Conservation (phyloP, 768 basidiomycete species). For the Nidula microcarpa region DNA sequence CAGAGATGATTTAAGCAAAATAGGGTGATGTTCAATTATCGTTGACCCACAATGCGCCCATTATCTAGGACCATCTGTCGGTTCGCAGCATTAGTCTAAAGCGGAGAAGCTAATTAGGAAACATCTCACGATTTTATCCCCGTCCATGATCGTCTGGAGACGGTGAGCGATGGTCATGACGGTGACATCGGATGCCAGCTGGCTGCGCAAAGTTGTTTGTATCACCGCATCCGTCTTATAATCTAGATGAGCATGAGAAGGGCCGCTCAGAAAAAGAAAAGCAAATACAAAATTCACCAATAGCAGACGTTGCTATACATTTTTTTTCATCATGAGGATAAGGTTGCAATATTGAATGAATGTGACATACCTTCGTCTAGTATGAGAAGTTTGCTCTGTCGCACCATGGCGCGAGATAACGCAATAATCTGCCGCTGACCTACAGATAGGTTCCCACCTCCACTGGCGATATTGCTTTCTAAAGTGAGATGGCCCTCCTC, state of each 20-base stretch:
- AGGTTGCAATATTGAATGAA: not conserved
- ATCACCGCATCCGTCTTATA: slow-evolving; percentile 63
- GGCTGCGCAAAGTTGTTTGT: slow-evolving; percentile 62
- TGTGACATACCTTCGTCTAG: slow-evolving; percentile 48
- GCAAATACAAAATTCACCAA: slow-evolving; percentile 23
- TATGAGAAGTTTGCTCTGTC: slow-evolving; percentile 52
- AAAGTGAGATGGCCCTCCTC: slow-evolving; percentile 45
- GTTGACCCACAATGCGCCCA: slow-evolving; percentile 27
- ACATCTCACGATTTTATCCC: slow-evolving; percentile 33
- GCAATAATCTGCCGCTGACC: slow-evolving; percentile 68
- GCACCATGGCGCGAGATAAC: slow-evolving; percentile 54
- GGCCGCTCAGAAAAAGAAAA: too few species aligned
- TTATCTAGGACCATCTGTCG: slow-evolving; percentile 41
- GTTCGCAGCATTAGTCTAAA: not conserved
- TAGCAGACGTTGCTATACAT: slow-evolving; percentile 33
- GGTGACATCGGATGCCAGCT: slow-evolving; percentile 53
- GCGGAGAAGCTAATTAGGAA: not conserved
- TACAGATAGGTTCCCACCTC: slow-evolving; percentile 65
- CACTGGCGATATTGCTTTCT: slow-evolving; percentile 35
- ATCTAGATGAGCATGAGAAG: slow-evolving; percentile 21
- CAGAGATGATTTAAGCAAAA: not conserved
- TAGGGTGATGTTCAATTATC: not conserved
- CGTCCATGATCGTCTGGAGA: slow-evolving; percentile 57
- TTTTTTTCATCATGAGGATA: not conserved
- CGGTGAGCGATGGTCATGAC: slow-evolving; percentile 64